Evolutionary conservation across 2,329 filamentous ascomycete genomes (phyloP).

Genomic region (Kalmusia sp.): DNA sequence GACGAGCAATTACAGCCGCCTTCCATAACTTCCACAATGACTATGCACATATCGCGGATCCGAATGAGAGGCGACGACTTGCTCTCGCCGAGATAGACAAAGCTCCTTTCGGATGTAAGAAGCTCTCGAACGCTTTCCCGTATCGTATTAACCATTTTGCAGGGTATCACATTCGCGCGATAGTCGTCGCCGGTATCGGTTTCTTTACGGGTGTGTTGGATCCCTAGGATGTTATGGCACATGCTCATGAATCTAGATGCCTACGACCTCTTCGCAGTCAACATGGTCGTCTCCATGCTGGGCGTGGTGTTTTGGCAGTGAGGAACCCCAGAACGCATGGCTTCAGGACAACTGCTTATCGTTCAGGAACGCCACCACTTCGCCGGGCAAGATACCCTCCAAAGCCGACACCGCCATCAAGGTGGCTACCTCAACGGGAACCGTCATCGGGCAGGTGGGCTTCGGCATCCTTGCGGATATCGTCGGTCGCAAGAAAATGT

Average conservation of each 20-base stretch:
- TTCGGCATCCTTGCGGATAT: slow-evolving; percentile 75
- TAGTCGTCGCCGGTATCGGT: slow-evolving; percentile 80
- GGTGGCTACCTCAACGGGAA: slow-evolving; percentile 81
- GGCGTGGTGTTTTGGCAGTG: slow-evolving; percentile 77
- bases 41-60: slow-evolving; percentile 36
- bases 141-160: too few relatives aligned
- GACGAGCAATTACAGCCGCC: too few relatives aligned
- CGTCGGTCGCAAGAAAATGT: slow-evolving; percentile 83
- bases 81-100: slow-evolving; percentile 46
- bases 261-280: slow-evolving; percentile 70
- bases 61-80: slow-evolving; percentile 43
- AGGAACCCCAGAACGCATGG: not conserved
- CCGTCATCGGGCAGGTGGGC: slow-evolving; percentile 79
- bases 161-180: slow-evolving; percentile 81
- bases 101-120: slow-evolving; percentile 44
- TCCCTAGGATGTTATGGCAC: slow-evolving; percentile 8
- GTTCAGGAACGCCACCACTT: slow-evolving; percentile 45
- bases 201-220: slow-evolving; percentile 91
- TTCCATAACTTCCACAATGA: slow-evolving; percentile 26
- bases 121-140: too few relatives aligned
- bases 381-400: slow-evolving; percentile 61
- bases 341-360: not conserved
- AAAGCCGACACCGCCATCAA: slow-evolving; percentile 82
- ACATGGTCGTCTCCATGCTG: slow-evolving; percentile 66
- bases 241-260: slow-evolving; percentile 49